phyloP scores from a whole-genome alignment of 1,284 basidiomycete genomes.

The Tremellales sp. region DNA sequence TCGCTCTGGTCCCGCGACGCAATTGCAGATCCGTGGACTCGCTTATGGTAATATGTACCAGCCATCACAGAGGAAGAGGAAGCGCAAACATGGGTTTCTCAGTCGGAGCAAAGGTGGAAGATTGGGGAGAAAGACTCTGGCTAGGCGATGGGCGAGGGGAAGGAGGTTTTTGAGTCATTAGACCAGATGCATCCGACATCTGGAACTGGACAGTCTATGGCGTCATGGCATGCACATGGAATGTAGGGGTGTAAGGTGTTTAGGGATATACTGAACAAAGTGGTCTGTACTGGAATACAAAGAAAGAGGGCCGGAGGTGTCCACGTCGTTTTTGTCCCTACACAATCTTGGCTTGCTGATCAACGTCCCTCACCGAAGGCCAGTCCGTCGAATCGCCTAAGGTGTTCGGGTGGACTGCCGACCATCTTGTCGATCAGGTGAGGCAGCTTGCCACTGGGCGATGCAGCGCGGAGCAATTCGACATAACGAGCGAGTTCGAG shows the following conservation, averaged over 20 bases:
- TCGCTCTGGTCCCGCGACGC: not conserved
- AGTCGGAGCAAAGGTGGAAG: slow-evolving; percentile 62
- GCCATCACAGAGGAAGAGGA: slow-evolving; percentile 79
- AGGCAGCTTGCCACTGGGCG: slow-evolving; percentile 32
- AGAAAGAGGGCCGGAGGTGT: no score
- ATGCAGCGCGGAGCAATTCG: slow-evolving; percentile 52
- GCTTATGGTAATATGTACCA: slow-evolving; percentile 72
- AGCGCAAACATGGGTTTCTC: slow-evolving; percentile 83
- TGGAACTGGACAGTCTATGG: no score
- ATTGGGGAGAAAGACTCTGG: slow-evolving; percentile 56
- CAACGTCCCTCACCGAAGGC: not conserved
- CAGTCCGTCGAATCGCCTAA: slow-evolving; percentile 11
- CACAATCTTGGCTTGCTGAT: no score
- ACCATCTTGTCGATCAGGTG: slow-evolving; percentile 44
- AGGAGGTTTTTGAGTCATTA: slow-evolving; percentile 60
- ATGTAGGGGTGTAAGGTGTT: no score
- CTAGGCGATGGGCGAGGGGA: slow-evolving; percentile 57
- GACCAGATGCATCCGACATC: no score
- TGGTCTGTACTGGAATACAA: no score
- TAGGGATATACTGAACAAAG: no score
- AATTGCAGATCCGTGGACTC: slow-evolving; percentile 4
- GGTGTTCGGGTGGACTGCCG: slow-evolving; percentile 37
- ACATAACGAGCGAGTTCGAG: slow-evolving; percentile 85
- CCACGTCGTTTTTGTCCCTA: no score
- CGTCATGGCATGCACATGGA: no score